phyloP scores from a whole-genome alignment of 2,329 filamentous ascomycete species.

The Pseudocercospora crystallina region DNA sequence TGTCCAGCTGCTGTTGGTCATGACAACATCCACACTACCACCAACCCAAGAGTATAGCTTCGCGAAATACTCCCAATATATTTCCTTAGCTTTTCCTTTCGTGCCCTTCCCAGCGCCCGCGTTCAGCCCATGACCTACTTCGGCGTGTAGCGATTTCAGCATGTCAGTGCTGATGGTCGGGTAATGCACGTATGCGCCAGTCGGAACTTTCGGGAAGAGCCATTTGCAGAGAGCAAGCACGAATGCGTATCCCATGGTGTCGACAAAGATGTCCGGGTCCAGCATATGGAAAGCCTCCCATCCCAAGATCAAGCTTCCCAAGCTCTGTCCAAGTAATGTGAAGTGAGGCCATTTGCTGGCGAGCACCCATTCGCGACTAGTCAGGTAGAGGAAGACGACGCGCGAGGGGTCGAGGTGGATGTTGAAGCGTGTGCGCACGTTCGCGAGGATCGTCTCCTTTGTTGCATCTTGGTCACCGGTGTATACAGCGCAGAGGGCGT shows the following conservation, averaged over 20 bases:
- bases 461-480: slow-evolving; percentile 89
- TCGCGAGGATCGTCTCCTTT: slow-evolving; percentile 71
- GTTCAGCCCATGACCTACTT: slow-evolving; percentile 66
- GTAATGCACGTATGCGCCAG: slow-evolving; percentile 94
- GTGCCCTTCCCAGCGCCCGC: slow-evolving; percentile 75
- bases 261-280: slow-evolving; percentile 89
- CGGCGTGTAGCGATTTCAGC: slow-evolving; percentile 65
- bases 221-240: slow-evolving; percentile 77
- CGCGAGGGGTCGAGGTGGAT: slow-evolving; percentile 82
- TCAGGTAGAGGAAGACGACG: slow-evolving; percentile 85
- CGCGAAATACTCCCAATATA: slow-evolving; percentile 88
- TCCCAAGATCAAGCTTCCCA: slow-evolving; percentile 82
- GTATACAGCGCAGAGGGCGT: slow-evolving; percentile 87
- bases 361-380: slow-evolving; percentile 81
- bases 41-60: slow-evolving; percentile 79
- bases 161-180: slow-evolving; percentile 98
- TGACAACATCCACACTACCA: slow-evolving; percentile 82
- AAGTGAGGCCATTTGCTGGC: slow-evolving; percentile 87
- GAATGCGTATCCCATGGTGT: slow-evolving; percentile 98
- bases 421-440: slow-evolving; percentile 75
- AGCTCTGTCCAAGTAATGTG: slow-evolving; percentile 88
- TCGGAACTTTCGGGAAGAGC: slow-evolving; percentile 77
- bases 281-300: slow-evolving; percentile 92
- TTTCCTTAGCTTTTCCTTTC: slow-evolving; percentile 69
- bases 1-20: slow-evolving; percentile 98